phyloP scores from a whole-genome alignment of 2,329 filamentous ascomycete species.

The Penicillium freii region DNA sequence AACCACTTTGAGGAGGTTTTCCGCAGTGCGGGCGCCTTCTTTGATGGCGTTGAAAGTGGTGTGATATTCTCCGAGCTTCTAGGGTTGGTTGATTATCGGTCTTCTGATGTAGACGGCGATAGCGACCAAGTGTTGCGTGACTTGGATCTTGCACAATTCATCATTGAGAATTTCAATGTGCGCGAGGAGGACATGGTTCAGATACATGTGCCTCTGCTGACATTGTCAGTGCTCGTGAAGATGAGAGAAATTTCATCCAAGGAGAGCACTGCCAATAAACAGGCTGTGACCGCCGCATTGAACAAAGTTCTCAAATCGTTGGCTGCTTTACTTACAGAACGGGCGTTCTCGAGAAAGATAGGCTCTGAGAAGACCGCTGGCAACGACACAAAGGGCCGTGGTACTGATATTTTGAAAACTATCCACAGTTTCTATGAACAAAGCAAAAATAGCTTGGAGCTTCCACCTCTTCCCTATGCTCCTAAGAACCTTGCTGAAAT shows the following conservation, averaged over 20 bases:
- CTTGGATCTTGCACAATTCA: slow-evolving; percentile 74
- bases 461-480: slow-evolving; percentile 59
- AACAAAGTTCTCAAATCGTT: slow-evolving; percentile 32
- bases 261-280: slow-evolving; percentile 18
- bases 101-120: slow-evolving; percentile 50
- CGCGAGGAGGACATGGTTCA: slow-evolving; percentile 94
- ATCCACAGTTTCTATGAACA: slow-evolving; percentile 67
- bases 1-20: slow-evolving; percentile 80
- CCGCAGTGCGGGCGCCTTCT: slow-evolving; percentile 90
- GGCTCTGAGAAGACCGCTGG: slow-evolving; percentile 23
- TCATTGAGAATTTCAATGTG: slow-evolving; percentile 85
- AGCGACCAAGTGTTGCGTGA: slow-evolving; percentile 57
- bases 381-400: slow-evolving; percentile 18
- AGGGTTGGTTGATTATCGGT: slow-evolving; percentile 57
- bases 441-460: slow-evolving; percentile 68
- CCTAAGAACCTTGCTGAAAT: slow-evolving; percentile 58
- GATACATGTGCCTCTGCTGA: slow-evolving; percentile 74
- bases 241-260: slow-evolving; percentile 39
- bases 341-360: slow-evolving; percentile 50
- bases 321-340: slow-evolving; percentile 47
- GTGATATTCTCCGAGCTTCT: slow-evolving; percentile 86
- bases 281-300: slow-evolving; percentile 25
- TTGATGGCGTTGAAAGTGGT: slow-evolving; percentile 92
- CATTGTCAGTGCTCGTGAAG: slow-evolving; percentile 60
- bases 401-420: slow-evolving; percentile 54